A percentile compares a stretch with the other conserved stretches of the same genome.
phyloP scores from a whole-genome alignment of 78 protist genomes.

The Creolimax fragrantissima region DNA sequence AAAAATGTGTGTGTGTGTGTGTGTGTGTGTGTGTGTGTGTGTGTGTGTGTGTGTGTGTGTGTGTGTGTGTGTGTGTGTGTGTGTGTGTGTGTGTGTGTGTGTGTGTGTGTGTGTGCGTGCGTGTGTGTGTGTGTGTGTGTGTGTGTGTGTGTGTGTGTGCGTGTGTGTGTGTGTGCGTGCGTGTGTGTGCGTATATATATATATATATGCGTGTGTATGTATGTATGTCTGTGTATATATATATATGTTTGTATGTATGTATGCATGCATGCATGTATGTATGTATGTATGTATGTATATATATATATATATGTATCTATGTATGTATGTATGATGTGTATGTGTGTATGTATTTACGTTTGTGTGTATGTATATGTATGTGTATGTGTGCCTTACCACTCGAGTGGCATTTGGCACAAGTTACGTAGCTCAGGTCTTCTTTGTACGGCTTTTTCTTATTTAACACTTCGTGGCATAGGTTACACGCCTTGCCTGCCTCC shows the following conservation, averaged over 20 bases:
- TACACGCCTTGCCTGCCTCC: too few relatives aligned
- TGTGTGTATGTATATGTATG: too few relatives aligned
- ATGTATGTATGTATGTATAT: neutral
- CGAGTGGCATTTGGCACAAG: too few relatives aligned
- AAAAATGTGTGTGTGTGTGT: neutral
- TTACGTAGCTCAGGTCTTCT: too few relatives aligned
- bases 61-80: neutral
- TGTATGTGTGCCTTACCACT: too few relatives aligned
- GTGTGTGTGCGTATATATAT: neutral
- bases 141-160: neutral
- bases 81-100: neutral
- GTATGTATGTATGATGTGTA: too few relatives aligned
- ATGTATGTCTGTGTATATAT: neutral
- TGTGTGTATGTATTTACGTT: too few relatives aligned
- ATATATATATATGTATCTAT: neutral
- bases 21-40: neutral
- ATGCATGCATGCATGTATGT: neutral
- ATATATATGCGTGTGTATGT: neutral
- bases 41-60: neutral
- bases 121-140: neutral
- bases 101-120: neutral
- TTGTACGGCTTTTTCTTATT: too few relatives aligned
- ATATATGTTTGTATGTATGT: neutral
- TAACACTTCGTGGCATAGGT: too few relatives aligned
- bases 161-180: neutral